Evolutionary conservation across 129 eudicot genomes (phyloP).

Genomic region (Glebionis coronaria): DNA sequence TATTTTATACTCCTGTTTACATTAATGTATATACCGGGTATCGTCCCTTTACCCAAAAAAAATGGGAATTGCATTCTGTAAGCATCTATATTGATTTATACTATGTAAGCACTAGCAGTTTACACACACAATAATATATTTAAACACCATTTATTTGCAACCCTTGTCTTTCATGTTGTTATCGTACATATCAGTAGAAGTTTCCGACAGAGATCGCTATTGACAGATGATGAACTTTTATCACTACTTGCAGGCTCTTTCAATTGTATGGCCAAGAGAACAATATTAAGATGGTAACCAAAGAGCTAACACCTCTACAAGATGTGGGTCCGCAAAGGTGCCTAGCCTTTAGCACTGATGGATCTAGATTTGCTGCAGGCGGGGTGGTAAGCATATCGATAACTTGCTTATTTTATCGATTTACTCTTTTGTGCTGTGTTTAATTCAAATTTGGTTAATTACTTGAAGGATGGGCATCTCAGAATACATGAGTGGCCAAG

Average conservation of each 20-base stretch:
- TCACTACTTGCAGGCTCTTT: slow-evolving; percentile 54
- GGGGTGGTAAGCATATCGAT: slow-evolving; percentile 63
- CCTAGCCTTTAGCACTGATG: slow-evolving; percentile 85
- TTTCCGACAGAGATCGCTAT: slow-evolving; percentile 8
- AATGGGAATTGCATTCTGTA: too few relatives aligned
- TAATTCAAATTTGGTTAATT: slow-evolving; percentile 29
- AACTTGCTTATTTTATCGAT: slow-evolving; percentile 12
- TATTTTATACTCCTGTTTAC: too few relatives aligned
- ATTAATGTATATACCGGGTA: too few relatives aligned
- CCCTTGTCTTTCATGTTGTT: background rate
- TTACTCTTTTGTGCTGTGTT: background rate
- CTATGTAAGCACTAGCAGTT: too few relatives aligned
- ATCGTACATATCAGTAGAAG: slow-evolving; percentile 7
- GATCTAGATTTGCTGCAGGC: slow-evolving; percentile 85
- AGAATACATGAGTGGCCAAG: slow-evolving; percentile 97
- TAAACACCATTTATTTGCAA: background rate
- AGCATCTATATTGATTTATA: too few relatives aligned
- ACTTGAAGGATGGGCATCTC: slow-evolving; percentile 83
- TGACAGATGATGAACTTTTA: slow-evolving; percentile 7
- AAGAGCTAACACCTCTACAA: slow-evolving; percentile 62
- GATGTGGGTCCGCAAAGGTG: slow-evolving; percentile 80
- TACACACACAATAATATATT: background rate
- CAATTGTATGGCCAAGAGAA: slow-evolving; percentile 58
- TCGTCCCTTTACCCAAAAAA: too few relatives aligned
- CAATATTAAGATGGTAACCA: slow-evolving; percentile 41